Percentiles rank a stretch among this genome's conserved stretches.
phyloP scores from a whole-genome alignment of 1,284 basidiomycete species.

The Fistulinella cinereoalba region DNA sequence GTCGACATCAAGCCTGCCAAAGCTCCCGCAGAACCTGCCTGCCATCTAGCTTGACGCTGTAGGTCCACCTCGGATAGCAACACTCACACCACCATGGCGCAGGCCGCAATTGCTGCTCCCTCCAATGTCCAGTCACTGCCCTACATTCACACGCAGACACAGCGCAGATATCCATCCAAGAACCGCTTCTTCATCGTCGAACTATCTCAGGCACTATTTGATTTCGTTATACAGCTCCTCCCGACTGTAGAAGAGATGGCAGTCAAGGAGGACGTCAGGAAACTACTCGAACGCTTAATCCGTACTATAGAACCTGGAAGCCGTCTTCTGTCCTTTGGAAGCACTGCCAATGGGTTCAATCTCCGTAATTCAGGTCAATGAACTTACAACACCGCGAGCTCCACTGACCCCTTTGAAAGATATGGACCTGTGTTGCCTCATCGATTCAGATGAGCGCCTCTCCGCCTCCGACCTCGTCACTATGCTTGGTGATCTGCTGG shows the following conservation, averaged over 20 bases:
- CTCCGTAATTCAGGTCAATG: conserved; percentile 93
- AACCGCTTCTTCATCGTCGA: conserved; percentile 63
- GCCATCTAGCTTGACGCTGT: conserved; percentile 11
- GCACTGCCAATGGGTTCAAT: conserved; percentile 92
- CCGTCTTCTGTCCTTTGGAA: conserved; percentile 90
- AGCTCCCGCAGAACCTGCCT: background rate
- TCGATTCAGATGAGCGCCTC: conserved; percentile 77
- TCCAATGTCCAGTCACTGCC: conserved; percentile 22
- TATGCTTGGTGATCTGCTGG: conserved; percentile 89
- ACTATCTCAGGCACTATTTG: conserved; percentile 69
- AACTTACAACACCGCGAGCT: conserved; percentile 1
- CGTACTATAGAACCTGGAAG: conserved; percentile 92
- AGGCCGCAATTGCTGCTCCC: conserved; percentile 23
- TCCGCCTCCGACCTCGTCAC: conserved; percentile 89
- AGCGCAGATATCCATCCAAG: conserved; percentile 41
- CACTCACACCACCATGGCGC: conserved; percentile 25
- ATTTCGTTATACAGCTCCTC: conserved; percentile 87
- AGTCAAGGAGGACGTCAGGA: conserved; percentile 94
- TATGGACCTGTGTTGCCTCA: conserved; percentile 97
- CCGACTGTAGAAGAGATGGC: conserved; percentile 87
- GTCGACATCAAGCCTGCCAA: conserved; percentile 3
- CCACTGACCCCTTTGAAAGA: conserved; percentile 48
- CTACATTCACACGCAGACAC: conserved; percentile 28
- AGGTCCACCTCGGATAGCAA: conserved; percentile 1
- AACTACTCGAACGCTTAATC: conserved; percentile 91